phyloP scores from a whole-genome alignment of 768 basidiomycete genomes.

The Aureoboletus auriporus region DNA sequence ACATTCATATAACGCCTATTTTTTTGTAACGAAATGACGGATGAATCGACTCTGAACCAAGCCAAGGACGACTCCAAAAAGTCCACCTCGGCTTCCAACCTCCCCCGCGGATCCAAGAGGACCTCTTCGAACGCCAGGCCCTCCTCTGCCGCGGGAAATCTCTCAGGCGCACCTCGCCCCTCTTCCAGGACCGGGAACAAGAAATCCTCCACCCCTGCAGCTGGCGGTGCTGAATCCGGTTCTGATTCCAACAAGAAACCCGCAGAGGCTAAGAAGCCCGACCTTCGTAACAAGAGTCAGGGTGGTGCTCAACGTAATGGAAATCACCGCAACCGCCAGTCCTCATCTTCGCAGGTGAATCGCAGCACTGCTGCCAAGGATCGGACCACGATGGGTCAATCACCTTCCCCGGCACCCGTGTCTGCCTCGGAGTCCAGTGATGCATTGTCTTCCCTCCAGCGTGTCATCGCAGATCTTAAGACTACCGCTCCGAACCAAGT shows the following conservation, averaged over 20 bases:
- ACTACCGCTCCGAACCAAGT: slow-evolving; percentile 60
- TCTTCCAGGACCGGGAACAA: slow-evolving; percentile 67
- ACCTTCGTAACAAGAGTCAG: slow-evolving; percentile 50
- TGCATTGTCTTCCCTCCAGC: slow-evolving; percentile 83
- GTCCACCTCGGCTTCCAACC: slow-evolving; percentile 40
- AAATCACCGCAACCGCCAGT: slow-evolving; percentile 52
- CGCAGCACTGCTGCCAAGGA: slow-evolving; percentile 50
- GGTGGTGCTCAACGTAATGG: slow-evolving; percentile 44
- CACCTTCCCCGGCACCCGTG: slow-evolving; percentile 44
- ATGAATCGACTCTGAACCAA: slow-evolving; percentile 53
- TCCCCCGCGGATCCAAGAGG: slow-evolving; percentile 57
- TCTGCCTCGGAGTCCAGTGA: slow-evolving; percentile 65
- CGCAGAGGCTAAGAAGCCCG: slow-evolving; percentile 51
- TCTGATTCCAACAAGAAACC: slow-evolving; percentile 69
- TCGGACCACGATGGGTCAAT: slow-evolving; percentile 36
- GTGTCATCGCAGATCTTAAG: slow-evolving; percentile 92
- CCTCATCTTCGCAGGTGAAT: slow-evolving; percentile 55
- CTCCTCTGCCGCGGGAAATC: slow-evolving; percentile 39
- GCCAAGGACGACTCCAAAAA: slow-evolving; percentile 70
- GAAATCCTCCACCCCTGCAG: slow-evolving; percentile 39
- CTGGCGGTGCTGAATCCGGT: slow-evolving; percentile 56
- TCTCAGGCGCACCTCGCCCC: slow-evolving; percentile 49
- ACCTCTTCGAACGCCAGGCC: slow-evolving; percentile 43
- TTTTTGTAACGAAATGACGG: slow-evolving; percentile 76
- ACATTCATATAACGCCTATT: slow-evolving; percentile 37